Base-by-base conservation (phyloP, 257 asterid genomes). In the Solanum sejunctum region DNA sequence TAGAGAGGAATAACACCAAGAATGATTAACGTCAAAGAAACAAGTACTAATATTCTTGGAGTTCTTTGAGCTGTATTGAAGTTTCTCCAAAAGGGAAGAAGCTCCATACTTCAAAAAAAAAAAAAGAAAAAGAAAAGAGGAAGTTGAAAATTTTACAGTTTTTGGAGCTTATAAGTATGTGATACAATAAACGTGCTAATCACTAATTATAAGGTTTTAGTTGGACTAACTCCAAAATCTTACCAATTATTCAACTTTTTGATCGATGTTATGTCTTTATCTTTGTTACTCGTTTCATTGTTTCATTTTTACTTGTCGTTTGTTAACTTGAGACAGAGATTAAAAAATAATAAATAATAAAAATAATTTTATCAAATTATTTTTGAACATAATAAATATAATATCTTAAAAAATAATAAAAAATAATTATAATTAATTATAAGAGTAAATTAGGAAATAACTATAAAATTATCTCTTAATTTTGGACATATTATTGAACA, bases 1-100 rank as follows among this genome's bases (percentile, higher is more conserved):
- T 69, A 83, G 36, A 85, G 85, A 26, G 77, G 86, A 73, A 86
- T 78, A n/a, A 79, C 49, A 45, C 80, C 66, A 58, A 72, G 75
- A 78, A 86, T 82, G 20, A 84, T 51, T 84, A 84, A 43, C 47
- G 75, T 43, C 57, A 73, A 13, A 10, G 28, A 12, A 52, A 57
- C 23, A 39, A 75, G 58, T 7, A 73, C 3, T 5, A 55, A 64
- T 71, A 84, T 84, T 28, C 67, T 73, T 16, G 83, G 83, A 32
- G 13, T 52, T 60, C 64, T 75, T 2, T 84, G 86, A 15, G 39
- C 43, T 43, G 83, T 21, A 72, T 23, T 28, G 71, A 13, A 58
- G 10, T 41, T 54, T 72, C 21, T 84, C 58, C 83, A 79, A 26
- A 17, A n/a, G 49, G 21, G 82, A 77, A 41, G 82, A 77, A 55